A percentile compares a stretch with the other conserved stretches of the same genome.
Conservation (phyloP, 2,329 filamentous ascomycete species). For the Catunica adiposa region DNA sequence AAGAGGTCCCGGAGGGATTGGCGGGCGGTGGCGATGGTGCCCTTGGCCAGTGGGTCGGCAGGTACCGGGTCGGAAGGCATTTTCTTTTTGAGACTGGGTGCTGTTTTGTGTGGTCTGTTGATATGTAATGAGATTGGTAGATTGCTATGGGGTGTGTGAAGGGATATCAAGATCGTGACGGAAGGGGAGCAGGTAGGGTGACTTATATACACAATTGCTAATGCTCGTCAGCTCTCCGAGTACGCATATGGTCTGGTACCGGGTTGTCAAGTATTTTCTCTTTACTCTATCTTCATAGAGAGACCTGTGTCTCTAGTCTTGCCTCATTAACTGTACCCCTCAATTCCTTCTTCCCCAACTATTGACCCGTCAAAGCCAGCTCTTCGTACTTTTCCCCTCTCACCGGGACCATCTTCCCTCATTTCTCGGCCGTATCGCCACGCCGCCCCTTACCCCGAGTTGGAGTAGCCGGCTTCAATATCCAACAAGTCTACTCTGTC, state of each 20-base stretch:
- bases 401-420: neutral
- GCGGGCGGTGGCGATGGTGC: constrained; percentile 45
- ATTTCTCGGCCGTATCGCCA: neutral
- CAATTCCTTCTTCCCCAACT: neutral
- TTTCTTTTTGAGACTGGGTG: neutral
- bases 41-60: constrained; percentile 52
- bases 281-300: too few species aligned
- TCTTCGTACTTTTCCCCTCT: neutral
- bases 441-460: neutral
- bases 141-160: neutral
- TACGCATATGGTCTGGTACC: too few species aligned
- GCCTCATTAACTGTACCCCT: too few species aligned
- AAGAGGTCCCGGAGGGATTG: constrained; percentile 50
- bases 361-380: neutral
- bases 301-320: too few species aligned
- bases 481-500: too few species aligned
- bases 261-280: too few species aligned
- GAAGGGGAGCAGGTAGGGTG: too few species aligned
- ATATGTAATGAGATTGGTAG: neutral
- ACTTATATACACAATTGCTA: too few species aligned
- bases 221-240: too few species aligned
- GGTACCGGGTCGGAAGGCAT: constrained; percentile 23
- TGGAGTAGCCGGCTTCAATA: neutral
- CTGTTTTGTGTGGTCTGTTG: too few species aligned
- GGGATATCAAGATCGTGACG: neutral